phyloP scores from a whole-genome alignment of 2,329 filamentous ascomycete genomes.

The Monilinia fructigena region DNA sequence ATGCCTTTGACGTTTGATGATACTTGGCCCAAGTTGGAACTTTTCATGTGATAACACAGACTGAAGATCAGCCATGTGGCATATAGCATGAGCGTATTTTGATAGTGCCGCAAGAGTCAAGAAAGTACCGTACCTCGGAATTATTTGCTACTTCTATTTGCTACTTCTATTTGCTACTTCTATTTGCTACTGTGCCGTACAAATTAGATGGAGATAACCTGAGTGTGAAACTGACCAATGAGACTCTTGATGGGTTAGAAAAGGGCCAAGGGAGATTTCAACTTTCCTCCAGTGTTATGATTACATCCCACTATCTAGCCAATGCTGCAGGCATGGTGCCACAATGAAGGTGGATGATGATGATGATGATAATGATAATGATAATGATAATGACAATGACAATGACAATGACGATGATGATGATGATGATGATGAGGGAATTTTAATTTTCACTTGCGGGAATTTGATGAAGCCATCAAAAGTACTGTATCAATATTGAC shows the following conservation, averaged over 20 bases:
- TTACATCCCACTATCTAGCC: background rate
- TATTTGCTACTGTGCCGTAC: background rate
- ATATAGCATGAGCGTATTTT: conserved; percentile 4
- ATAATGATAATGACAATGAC: background rate
- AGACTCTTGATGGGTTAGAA: background rate
- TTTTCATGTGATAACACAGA: conserved; percentile 8
- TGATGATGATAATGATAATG: background rate
- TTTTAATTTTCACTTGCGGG: background rate
- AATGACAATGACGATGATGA: background rate
- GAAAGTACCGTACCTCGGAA: background rate
- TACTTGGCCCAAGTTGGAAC: conserved; percentile 1
- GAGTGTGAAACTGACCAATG: background rate
- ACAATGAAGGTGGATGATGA: background rate
- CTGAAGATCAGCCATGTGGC: conserved; percentile 11
- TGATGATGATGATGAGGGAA: background rate
- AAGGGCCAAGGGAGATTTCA: background rate
- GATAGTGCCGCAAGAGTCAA: background rate
- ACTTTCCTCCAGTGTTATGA: background rate
- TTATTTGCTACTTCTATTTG: background rate
- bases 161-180: no score
- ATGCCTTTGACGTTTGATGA: background rate
- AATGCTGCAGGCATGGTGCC: conserved; percentile 1
- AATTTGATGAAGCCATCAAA: conserved; percentile 17
- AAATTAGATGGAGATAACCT: background rate
- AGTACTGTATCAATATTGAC: background rate